A percentile compares a stretch with the other conserved stretches of the same genome.
Evolutionary conservation across 192 early-diverging fungal species (phyloP).

Genomic region (Spinellus fusiger): DNA sequence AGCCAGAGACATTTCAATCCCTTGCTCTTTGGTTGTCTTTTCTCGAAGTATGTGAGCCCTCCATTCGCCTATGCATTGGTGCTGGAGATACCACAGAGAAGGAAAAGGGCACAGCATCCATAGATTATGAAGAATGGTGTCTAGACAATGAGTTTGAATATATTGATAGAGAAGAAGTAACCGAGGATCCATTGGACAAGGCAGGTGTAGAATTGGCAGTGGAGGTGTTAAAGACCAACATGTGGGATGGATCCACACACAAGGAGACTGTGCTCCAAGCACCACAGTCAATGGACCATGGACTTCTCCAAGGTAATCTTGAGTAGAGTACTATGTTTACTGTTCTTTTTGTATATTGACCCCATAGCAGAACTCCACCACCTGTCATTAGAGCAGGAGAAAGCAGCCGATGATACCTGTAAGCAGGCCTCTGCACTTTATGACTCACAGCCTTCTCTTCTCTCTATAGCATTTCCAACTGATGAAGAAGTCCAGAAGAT

Average conservation of each 20-base stretch:
- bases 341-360: no score
- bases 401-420: conserved; percentile 14
- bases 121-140: conserved; percentile 49
- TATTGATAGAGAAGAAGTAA: conserved; percentile 44
- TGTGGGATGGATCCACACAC: conserved; percentile 59
- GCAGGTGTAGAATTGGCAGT: conserved; percentile 50
- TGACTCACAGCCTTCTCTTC: no score
- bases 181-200: conserved; percentile 18
- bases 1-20: conserved; percentile 52
- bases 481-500: conserved; percentile 37
- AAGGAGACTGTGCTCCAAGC: conserved; percentile 8
- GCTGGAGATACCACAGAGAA: background rate
- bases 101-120: conserved; percentile 1
- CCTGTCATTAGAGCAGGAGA: conserved; percentile 3
- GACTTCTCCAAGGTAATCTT: no score
- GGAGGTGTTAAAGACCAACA: conserved; percentile 56
- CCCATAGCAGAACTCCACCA: no score
- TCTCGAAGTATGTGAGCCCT: conserved; percentile 43
- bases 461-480: conserved; percentile 17
- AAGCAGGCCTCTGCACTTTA: background rate
- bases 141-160: conserved; percentile 57
- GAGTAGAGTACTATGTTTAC: no score
- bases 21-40: conserved; percentile 51
- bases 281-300: no score
- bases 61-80: conserved; percentile 49